phyloP scores from a whole-genome alignment of 2,329 filamentous ascomycete species.

The Botryotinia convoluta region DNA sequence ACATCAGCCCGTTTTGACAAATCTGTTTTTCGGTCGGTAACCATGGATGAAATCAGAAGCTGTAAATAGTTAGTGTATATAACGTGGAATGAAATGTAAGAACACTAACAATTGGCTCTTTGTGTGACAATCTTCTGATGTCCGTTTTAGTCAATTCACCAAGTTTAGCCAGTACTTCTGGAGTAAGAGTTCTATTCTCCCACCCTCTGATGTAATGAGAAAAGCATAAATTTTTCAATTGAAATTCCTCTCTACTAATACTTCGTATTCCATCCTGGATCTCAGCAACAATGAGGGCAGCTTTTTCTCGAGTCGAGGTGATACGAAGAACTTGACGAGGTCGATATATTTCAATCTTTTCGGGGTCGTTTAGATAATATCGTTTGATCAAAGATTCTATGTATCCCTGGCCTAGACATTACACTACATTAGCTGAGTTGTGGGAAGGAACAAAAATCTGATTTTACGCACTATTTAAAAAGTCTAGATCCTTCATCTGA shows the following conservation, averaged over 20 bases:
- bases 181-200: constrained; percentile 21
- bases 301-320: constrained; percentile 31
- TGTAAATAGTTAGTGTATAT: constrained; percentile 17
- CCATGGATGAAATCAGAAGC: constrained; percentile 25
- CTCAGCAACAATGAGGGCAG: constrained; percentile 27
- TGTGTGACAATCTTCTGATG: constrained; percentile 24
- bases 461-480: constrained; percentile 33
- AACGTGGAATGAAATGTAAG: constrained; percentile 19
- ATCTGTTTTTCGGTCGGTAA: constrained; percentile 16
- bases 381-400: constrained; percentile 30
- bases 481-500: constrained; percentile 29
- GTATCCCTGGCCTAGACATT: constrained; percentile 25
- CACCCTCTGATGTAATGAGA: constrained; percentile 18
- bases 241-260: constrained; percentile 26
- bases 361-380: constrained; percentile 25
- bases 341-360: constrained; percentile 35
- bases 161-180: constrained; percentile 26
- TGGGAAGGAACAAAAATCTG: not conserved
- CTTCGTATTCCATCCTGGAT: constrained; percentile 28
- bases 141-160: constrained; percentile 33
- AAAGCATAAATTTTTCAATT: constrained; percentile 26
- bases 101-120: constrained; percentile 15
- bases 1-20: constrained; percentile 27
- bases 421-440: constrained; percentile 14
- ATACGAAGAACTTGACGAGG: constrained; percentile 33